Conservation (phyloP, 768 basidiomycete species). For the Russula vinacea region DNA sequence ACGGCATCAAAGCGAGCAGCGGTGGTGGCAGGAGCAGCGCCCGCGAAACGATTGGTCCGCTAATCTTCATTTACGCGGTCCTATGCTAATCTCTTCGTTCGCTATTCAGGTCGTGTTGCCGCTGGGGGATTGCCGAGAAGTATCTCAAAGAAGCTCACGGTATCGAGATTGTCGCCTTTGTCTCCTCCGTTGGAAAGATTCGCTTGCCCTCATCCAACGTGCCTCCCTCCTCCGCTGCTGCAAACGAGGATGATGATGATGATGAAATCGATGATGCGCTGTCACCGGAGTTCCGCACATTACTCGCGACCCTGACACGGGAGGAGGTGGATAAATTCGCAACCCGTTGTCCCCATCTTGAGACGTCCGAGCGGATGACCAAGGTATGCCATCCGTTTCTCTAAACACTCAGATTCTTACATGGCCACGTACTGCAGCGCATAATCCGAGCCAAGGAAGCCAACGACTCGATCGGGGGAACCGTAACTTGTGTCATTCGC, state of each 20-base stretch:
- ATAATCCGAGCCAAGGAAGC: slow-evolving; percentile 91
- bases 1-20: slow-evolving; percentile 94
- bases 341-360: slow-evolving; percentile 87
- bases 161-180: slow-evolving; percentile 95
- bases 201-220: slow-evolving; percentile 59
- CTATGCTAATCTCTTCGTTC: slow-evolving; percentile 5
- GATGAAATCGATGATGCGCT: slow-evolving; percentile 69
- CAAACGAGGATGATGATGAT: slow-evolving; percentile 52
- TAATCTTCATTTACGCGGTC: not conserved
- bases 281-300: slow-evolving; percentile 75
- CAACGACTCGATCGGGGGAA: slow-evolving; percentile 96
- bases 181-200: slow-evolving; percentile 92
- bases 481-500: slow-evolving; percentile 93
- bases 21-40: slow-evolving; percentile 95
- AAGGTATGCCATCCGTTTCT: slow-evolving; percentile 48
- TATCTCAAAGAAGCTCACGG: slow-evolving; percentile 85
- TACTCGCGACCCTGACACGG: slow-evolving; percentile 77
- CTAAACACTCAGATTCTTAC: not conserved
- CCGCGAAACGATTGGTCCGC: slow-evolving; percentile 88
- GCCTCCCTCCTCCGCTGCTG: slow-evolving; percentile 43
- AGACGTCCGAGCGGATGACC: slow-evolving; percentile 88
- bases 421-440: slow-evolving; percentile 48
- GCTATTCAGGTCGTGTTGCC: slow-evolving; percentile 76
- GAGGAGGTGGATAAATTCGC: slow-evolving; percentile 83
- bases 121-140: slow-evolving; percentile 96